Evolutionary conservation across 345 rosid genomes (phyloP).

Genomic region (Populus euphratica): DNA sequence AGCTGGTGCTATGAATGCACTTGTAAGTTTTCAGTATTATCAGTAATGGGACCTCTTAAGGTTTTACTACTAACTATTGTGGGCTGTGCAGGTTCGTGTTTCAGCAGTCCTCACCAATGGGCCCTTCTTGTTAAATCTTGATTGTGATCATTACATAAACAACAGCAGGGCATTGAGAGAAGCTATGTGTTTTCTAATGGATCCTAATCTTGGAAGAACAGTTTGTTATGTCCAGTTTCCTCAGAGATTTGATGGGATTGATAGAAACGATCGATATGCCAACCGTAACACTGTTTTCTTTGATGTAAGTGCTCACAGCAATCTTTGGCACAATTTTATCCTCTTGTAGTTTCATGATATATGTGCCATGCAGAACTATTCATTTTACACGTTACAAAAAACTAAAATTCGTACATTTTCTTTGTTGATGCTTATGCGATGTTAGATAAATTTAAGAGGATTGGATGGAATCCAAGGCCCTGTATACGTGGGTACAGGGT

Average conservation of each 20-base stretch:
- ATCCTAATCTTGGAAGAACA: slow-evolving; percentile 32
- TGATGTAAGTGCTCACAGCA: slow-evolving; percentile 18
- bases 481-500: slow-evolving; percentile 38
- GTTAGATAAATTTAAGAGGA: slow-evolving; percentile 32
- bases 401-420: background rate
- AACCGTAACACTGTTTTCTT: slow-evolving; percentile 35
- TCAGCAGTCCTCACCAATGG: slow-evolving; percentile 37
- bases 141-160: slow-evolving; percentile 38
- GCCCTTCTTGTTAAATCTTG: slow-evolving; percentile 34
- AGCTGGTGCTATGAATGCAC: slow-evolving; percentile 38
- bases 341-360: background rate
- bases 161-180: slow-evolving; percentile 35
- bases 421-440: background rate
- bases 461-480: slow-evolving; percentile 37
- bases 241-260: slow-evolving; percentile 33
- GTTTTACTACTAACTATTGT: background rate
- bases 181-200: slow-evolving; percentile 38
- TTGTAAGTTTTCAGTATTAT: slow-evolving; percentile 25
- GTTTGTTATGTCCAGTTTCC: slow-evolving; percentile 37
- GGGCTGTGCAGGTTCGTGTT: slow-evolving; percentile 26
- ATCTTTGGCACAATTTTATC: background rate
- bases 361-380: background rate
- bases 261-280: slow-evolving; percentile 34
- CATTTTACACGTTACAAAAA: background rate
- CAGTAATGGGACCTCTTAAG: background rate